Conservation (phyloP, 176 grass and related monocot species). For the Eremochloa ophiuroides region DNA sequence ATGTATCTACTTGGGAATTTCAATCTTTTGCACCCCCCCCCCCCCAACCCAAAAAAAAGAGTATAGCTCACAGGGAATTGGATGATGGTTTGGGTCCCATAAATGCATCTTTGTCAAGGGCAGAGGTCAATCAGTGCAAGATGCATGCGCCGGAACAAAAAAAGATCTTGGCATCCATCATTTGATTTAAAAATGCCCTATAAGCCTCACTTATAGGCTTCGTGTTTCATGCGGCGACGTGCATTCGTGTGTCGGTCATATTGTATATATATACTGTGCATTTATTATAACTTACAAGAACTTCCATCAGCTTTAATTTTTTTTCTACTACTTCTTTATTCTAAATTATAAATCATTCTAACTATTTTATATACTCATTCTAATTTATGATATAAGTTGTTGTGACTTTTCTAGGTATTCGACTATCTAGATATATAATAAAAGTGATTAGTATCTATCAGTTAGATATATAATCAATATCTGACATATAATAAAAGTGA, state of each 20-base stretch:
- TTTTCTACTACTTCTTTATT: no score
- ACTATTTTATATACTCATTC: no score
- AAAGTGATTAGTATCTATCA: no score
- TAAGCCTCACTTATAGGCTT: neutral
- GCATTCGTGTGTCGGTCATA: neutral
- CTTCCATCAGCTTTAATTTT: no score
- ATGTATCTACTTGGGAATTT: neutral
- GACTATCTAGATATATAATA: no score
- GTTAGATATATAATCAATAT: no score
- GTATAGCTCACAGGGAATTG: neutral
- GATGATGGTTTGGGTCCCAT: neutral
- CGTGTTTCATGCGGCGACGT: neutral
- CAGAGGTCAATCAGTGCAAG: neutral
- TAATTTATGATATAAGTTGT: no score
- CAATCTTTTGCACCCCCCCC: no score
- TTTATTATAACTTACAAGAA: neutral
- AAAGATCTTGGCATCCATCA: neutral
- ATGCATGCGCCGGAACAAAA: neutral
- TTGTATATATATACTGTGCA: neutral
- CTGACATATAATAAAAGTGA: no score
- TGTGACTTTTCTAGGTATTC: no score
- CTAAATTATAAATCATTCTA: no score
- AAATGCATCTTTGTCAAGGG: conserved; percentile 7
- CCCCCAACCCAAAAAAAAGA: no score
- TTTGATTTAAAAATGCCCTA: neutral